Percentiles rank a stretch among this genome's conserved stretches.
Evolutionary conservation across 768 basidiomycete species (phyloP).

Genomic region (Russula brevipes): DNA sequence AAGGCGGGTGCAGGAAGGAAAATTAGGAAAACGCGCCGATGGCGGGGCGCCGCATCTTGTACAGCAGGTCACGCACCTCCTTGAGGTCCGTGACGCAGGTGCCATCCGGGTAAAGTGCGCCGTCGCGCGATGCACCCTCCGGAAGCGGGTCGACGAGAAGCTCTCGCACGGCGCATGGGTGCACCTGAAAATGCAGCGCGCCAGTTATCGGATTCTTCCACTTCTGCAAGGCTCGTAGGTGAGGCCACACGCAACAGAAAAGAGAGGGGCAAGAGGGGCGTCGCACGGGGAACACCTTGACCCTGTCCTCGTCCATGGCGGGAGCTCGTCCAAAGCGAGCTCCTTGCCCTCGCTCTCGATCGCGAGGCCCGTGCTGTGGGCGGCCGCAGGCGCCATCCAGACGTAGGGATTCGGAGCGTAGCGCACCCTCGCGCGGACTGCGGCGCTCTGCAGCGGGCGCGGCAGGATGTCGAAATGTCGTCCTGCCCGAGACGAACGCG

Average conservation of each 20-base stretch:
- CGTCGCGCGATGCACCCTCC: constrained; percentile 47
- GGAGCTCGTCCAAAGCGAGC: constrained; percentile 57
- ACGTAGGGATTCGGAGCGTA: constrained; percentile 85
- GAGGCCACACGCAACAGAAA: background rate
- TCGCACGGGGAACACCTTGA: constrained; percentile 68
- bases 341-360: constrained; percentile 74
- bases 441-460: constrained; percentile 62
- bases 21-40: constrained; percentile 48
- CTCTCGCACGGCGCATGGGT: constrained; percentile 69
- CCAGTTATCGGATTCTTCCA: constrained; percentile 94
- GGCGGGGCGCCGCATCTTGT: constrained; percentile 86
- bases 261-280: constrained; percentile 22
- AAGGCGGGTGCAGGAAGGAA: background rate
- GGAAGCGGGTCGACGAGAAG: constrained; percentile 74
- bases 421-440: constrained; percentile 64
- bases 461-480: constrained; percentile 79
- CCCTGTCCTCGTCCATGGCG: constrained; percentile 73
- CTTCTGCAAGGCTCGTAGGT: constrained; percentile 38
- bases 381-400: constrained; percentile 76
- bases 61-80: constrained; percentile 66
- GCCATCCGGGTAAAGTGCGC: constrained; percentile 79
- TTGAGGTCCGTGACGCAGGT: constrained; percentile 67
- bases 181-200: constrained; percentile 82
- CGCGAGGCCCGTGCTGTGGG: constrained; percentile 70
- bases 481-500: constrained; percentile 71